phyloP scores from a whole-genome alignment of 495 filamentous ascomycete species.

The Hypomontagnella monticulosa region DNA sequence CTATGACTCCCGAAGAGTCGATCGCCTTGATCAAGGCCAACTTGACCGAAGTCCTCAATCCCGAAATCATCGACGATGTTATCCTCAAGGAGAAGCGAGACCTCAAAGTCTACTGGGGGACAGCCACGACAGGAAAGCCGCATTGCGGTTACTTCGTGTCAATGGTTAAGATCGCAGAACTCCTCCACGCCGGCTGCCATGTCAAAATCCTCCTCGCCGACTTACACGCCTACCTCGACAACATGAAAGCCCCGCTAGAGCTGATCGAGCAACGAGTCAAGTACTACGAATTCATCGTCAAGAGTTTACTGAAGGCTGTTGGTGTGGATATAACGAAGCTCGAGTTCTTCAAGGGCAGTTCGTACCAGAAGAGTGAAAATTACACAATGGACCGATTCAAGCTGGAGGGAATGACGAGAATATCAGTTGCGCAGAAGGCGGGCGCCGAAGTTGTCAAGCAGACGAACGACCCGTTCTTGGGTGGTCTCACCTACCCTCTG shows the following conservation, averaged over 20 bases:
- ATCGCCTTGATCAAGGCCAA: slow-evolving; percentile 81
- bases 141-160: slow-evolving; percentile 88
- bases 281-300: slow-evolving; percentile 77
- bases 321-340: slow-evolving; percentile 81
- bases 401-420: slow-evolving; percentile 64
- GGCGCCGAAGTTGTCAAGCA: slow-evolving; percentile 96
- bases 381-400: slow-evolving; percentile 84
- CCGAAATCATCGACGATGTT: slow-evolving; percentile 79
- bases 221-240: slow-evolving; percentile 81
- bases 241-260: slow-evolving; percentile 85
- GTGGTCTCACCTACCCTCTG: slow-evolving; percentile 85
- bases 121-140: slow-evolving; percentile 81
- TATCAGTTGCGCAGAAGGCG: slow-evolving; percentile 82
- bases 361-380: slow-evolving; percentile 76
- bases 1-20: slow-evolving; percentile 47
- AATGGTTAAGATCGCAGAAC: slow-evolving; percentile 87
- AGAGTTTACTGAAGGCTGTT: slow-evolving; percentile 71
- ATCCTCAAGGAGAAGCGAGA: slow-evolving; percentile 76
- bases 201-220: slow-evolving; percentile 86
- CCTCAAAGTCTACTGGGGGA: slow-evolving; percentile 88
- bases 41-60: slow-evolving; percentile 84
- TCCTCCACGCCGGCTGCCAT: slow-evolving; percentile 84
- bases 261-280: slow-evolving; percentile 80
- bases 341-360: slow-evolving; percentile 83
- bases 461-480: slow-evolving; percentile 74